Base-by-base conservation (phyloP, 2,329 filamentous ascomycete genomes). In the Cryphonectria japonica region DNA sequence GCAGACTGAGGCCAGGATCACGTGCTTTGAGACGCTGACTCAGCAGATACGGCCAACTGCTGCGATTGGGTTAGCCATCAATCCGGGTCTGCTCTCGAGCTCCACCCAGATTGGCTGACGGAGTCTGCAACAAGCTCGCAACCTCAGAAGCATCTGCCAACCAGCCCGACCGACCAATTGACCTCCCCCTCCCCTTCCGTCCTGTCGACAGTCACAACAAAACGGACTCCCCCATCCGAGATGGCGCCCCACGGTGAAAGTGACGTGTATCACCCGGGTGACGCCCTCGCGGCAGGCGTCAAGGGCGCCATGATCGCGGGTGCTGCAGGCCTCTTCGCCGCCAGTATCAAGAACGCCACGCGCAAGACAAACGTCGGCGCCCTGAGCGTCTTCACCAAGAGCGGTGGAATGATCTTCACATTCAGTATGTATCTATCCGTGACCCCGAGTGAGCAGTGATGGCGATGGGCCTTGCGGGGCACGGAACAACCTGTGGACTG, bases 341-440 rank as follows among this genome's bases (percentile, higher is more conserved):
- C 79, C 8, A 83, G 83, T 8, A 87, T 97, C 75, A 93, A 95
- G 85, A 98, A 97, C 85, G 93, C 94, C 71, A 87, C 98, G 76
- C 87, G 91, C 69, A 94, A 90, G 85, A 87, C 89, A 80, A 97
- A 97, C 81, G 85, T 96, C 75, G 93, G 94, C 76, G 87, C 91
- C 73, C 89, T 91, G 85, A 92, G 93, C 75, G 87, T 97, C 78
- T 91, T 98, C 79, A 93, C 93, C 63, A 89, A 90, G 78, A 91
- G 90, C 70, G 95, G 94, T 75, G 85, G 91, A 78, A 91, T 91
- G 66, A 92, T 92, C 77, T 80, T 89, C 62, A 89, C 89, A 50
- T 91, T 91, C 77, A 88, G 91, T 93, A 85, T 74, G 86, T 32
- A 14, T 11, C 29, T 6, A 32, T 52, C 34, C 57, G n/a, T 6